Base-by-base conservation (phyloP, 2,329 filamentous ascomycete species). In the Beauveria australis region DNA sequence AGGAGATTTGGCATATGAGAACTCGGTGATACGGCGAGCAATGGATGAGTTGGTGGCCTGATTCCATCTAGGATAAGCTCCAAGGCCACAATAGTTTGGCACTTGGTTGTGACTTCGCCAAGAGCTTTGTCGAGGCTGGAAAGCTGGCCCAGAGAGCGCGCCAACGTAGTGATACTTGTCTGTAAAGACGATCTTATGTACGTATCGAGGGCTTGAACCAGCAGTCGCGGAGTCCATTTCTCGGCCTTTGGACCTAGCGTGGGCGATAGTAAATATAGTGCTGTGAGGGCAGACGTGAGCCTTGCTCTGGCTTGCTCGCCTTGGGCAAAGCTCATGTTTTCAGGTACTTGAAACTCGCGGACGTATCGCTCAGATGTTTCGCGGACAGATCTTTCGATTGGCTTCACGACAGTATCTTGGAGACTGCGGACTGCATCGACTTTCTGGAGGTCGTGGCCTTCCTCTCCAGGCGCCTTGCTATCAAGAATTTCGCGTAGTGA, bases 21-120 rank as follows among this genome's bases (percentile, higher is more conserved):
- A 49, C 78, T 70, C 26, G 63, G 62, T 3, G 67, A 53, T 10
- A 60, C 59, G 3, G 76, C 72, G 2, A 93, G 71, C 1, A 90
- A 76, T 0, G 90, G 88, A 67, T 96, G 91, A 0, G 72, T 48
- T 0, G 91, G 89, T 0, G 87, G 79, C 65, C 85, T 87, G 3
- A 84, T 87, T 3, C 79, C 78, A 54, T 85, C 84, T 7, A 97
- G 83, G 2, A 97, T 82, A 1, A 86, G 78, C 75, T 96, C 91
- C 3, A 97, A 78, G 0, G 91, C 91, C n/a, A 96, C 86, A 44
- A 97, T 85, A 69, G 95, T 96, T 71, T 96, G 92, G 70, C 93
- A 97, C 51, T 90, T 83, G 5, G 87, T 85, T 7, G 89, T 89
- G 24, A 96, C 85, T 68, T 97, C 94, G 18, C 84, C 79, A 1